phyloP scores from a whole-genome alignment of 352 stramenopile genomes.

The Globisporangium mamillatum region DNA sequence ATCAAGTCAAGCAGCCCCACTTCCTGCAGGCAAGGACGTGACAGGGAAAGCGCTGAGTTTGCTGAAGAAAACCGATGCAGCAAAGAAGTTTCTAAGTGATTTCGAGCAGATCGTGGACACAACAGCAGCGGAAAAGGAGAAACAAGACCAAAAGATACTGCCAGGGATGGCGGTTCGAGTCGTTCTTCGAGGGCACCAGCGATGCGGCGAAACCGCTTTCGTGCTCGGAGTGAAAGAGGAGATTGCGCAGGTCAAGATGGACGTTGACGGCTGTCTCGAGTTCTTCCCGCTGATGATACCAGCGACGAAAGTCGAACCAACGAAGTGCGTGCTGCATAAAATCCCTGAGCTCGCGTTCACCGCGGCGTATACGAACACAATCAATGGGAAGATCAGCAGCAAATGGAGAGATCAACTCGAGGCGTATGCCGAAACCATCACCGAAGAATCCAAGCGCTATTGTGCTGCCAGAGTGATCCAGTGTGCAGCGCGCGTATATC shows the following conservation, averaged over 20 bases:
- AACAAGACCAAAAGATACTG: slow-evolving; percentile 32
- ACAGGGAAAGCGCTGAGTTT: slow-evolving; percentile 20
- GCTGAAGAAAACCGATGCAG: slow-evolving; percentile 42
- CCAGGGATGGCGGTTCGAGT: slow-evolving; percentile 64
- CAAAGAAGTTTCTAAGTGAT: slow-evolving; percentile 54
- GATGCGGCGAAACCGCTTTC: slow-evolving; percentile 73
- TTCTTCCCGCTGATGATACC: slow-evolving; percentile 71
- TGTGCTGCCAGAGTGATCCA: slow-evolving; percentile 72
- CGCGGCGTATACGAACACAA: slow-evolving; percentile 33
- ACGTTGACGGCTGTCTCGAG: slow-evolving; percentile 74
- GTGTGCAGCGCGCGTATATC: slow-evolving; percentile 64
- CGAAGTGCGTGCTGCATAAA: slow-evolving; percentile 53
- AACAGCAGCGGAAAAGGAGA: slow-evolving; percentile 37
- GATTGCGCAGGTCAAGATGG: slow-evolving; percentile 77
- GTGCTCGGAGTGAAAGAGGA: slow-evolving; percentile 61
- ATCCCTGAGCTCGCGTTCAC: slow-evolving; percentile 66
- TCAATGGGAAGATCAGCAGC: slow-evolving; percentile 37
- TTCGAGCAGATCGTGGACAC: slow-evolving; percentile 54
- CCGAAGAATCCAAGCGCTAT: slow-evolving; percentile 61
- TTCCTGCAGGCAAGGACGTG: background rate
- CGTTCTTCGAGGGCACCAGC: slow-evolving; percentile 69
- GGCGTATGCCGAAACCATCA: slow-evolving; percentile 60
- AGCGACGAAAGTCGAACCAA: slow-evolving; percentile 49
- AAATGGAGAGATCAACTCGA: slow-evolving; percentile 56
- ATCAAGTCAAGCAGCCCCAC: slow-evolving; percentile 10